A percentile compares a stretch with the other conserved stretches of the same genome.
phyloP scores from a whole-genome alignment of 805 yeast genomes.

The Clavispora asparagi region DNA sequence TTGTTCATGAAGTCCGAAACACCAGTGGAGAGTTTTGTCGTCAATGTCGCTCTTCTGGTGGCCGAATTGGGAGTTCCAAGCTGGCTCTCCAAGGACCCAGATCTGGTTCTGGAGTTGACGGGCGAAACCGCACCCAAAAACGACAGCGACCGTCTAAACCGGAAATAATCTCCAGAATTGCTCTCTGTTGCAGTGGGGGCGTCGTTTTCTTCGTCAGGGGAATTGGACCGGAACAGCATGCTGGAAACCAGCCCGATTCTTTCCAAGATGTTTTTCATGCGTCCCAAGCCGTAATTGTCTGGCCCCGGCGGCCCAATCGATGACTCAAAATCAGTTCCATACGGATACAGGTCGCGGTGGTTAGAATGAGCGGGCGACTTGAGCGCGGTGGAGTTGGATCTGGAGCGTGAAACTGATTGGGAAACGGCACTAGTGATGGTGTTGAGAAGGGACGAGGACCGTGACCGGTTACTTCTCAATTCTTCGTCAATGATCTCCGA shows the following conservation, averaged over 20 bases:
- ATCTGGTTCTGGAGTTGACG: constrained; percentile 31
- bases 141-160: constrained; percentile 15
- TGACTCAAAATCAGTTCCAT: constrained; percentile 14
- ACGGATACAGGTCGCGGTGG: constrained; percentile 23
- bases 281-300: constrained; percentile 20
- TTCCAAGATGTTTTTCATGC: constrained; percentile 34
- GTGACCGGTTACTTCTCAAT: constrained; percentile 20
- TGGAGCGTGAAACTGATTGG: constrained; percentile 19
- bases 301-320: constrained; percentile 13
- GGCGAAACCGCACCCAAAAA: constrained; percentile 31
- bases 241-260: constrained; percentile 21
- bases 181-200: background rate
- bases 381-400: constrained; percentile 29
- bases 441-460: constrained; percentile 36
- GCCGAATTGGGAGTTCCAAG: constrained; percentile 3
- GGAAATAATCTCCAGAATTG: background rate
- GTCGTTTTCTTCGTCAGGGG: background rate
- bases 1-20: constrained; percentile 40
- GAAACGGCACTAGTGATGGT: constrained; percentile 32
- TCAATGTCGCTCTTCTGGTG: constrained; percentile 7
- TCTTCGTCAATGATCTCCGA: constrained; percentile 6
- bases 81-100: constrained; percentile 28
- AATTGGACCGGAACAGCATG: constrained; percentile 6
- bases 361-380: constrained; percentile 12
- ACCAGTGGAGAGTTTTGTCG: constrained; percentile 34